Evolutionary conservation across 768 basidiomycete species (phyloP).

Genomic region (Boletus insuetus): DNA sequence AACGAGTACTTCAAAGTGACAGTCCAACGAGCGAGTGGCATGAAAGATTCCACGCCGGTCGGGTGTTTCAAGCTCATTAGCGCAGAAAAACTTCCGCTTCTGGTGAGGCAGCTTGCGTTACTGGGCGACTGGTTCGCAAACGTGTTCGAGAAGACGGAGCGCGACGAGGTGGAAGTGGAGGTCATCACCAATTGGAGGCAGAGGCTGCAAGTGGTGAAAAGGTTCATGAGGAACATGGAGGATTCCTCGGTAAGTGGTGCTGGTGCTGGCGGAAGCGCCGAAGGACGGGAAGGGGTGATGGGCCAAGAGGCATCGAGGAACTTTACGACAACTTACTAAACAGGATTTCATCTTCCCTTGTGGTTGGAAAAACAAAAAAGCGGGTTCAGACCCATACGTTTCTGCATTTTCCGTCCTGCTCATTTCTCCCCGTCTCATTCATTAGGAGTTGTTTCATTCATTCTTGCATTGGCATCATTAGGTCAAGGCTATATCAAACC

Average conservation of each 20-base stretch:
- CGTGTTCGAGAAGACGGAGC: slow-evolving; percentile 72
- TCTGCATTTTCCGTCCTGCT: background rate
- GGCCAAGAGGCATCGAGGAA: slow-evolving; percentile 52
- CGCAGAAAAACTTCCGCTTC: slow-evolving; percentile 78
- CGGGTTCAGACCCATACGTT: background rate
- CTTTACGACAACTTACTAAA: slow-evolving; percentile 53
- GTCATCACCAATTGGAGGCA: slow-evolving; percentile 88
- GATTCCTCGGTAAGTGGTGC: slow-evolving; percentile 20
- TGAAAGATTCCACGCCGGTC: slow-evolving; percentile 92
- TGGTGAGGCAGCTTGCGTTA: slow-evolving; percentile 85
- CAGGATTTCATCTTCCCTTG: background rate
- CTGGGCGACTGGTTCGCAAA: slow-evolving; percentile 89
- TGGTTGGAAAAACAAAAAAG: slow-evolving; percentile 3
- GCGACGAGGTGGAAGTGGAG: slow-evolving; percentile 69
- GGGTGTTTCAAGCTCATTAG: slow-evolving; percentile 95
- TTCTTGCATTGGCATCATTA: slow-evolving; percentile 9
- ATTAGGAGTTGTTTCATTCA: background rate
- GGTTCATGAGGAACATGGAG: slow-evolving; percentile 43
- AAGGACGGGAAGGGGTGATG: slow-evolving; percentile 43
- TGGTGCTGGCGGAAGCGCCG: slow-evolving; percentile 12
- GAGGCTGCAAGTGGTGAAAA: slow-evolving; percentile 74
- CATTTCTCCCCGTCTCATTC: slow-evolving; percentile 11
- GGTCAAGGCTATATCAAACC: slow-evolving; percentile 6
- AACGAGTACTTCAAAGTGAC: slow-evolving; percentile 96
- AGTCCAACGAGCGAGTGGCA: slow-evolving; percentile 82